A percentile compares a stretch with the other conserved stretches of the same genome.
phyloP scores from a whole-genome alignment of 108 stramenopile genomes.

The Epipyxis sp. region DNA sequence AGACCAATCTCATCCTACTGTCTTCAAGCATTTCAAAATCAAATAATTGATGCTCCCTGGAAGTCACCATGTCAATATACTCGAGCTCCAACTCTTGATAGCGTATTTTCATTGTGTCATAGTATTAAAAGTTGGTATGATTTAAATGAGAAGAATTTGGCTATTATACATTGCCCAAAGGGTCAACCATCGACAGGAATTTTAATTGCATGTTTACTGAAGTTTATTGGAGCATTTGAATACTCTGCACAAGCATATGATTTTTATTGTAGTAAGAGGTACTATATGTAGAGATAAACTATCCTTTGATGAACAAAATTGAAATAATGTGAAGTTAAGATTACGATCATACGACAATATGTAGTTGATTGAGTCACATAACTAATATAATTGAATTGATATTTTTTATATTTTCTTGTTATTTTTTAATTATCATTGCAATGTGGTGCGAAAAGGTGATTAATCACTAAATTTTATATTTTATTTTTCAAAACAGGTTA shows the following conservation, averaged over 20 bases:
- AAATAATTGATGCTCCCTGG: conserved; percentile 19
- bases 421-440: too few relatives aligned
- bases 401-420: too few relatives aligned
- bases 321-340: too few relatives aligned
- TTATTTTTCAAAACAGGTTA: conserved; percentile 4
- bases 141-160: neutral
- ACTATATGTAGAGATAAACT: too few relatives aligned
- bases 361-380: too few relatives aligned
- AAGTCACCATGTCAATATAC: conserved; percentile 15
- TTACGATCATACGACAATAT: too few relatives aligned
- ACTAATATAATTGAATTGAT: too few relatives aligned
- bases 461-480: too few relatives aligned
- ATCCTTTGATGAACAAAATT: too few relatives aligned
- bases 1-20: neutral
- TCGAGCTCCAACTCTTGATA: neutral
- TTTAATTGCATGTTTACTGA: conserved; percentile 23
- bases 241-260: conserved; percentile 17
- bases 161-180: neutral
- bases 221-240: conserved; percentile 27
- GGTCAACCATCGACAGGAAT: conserved; percentile 2
- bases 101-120: conserved; percentile 3
- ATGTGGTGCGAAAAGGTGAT: too few relatives aligned
- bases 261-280: neutral
- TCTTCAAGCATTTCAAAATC: neutral
- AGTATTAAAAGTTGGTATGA: conserved; percentile 20